These are phyloP conservation scores for Glaciozyma antarctica DNA, from an alignment of 768 basidiomycete genomes.

Conservation along the genomic window DNA sequence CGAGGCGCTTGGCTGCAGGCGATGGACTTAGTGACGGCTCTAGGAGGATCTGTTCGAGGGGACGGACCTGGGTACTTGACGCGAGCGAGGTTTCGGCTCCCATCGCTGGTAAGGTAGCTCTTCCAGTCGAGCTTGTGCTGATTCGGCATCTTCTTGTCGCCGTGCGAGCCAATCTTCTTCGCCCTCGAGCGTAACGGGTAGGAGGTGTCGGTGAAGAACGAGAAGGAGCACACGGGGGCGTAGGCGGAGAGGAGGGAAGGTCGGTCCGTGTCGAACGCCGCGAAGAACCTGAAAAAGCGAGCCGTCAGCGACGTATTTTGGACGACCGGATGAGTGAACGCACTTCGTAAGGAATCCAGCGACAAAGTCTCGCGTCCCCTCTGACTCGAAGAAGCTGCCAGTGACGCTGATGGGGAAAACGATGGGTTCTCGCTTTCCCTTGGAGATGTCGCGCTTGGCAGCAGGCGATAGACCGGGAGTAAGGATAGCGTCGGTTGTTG, in stretches of 20 bases:
- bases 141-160: conserved; percentile 52
- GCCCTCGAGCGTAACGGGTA: conserved; percentile 70
- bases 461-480: conserved; percentile 37
- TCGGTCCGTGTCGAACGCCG: conserved; percentile 69
- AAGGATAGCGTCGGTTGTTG: not conserved
- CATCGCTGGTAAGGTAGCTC: conserved; percentile 46
- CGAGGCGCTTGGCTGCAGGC: conserved; percentile 34
- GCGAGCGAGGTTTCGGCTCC: conserved; percentile 62
- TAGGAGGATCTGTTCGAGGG: not conserved
- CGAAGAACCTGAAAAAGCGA: conserved; percentile 46
- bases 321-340: conserved; percentile 34
- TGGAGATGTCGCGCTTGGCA: conserved; percentile 44
- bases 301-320: not conserved
- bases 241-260: conserved; percentile 61
- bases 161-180: conserved; percentile 47
- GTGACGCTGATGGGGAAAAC: conserved; percentile 68
- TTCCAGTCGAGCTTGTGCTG: conserved; percentile 75
- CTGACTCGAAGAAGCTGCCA: conserved; percentile 41
- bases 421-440: conserved; percentile 43
- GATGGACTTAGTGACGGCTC: conserved; percentile 38
- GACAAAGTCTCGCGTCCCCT: conserved; percentile 59
- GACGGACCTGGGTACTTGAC: conserved; percentile 27
- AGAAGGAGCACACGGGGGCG: conserved; percentile 79
- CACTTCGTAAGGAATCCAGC: conserved; percentile 70
- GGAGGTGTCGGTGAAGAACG: conserved; percentile 71